These are phyloP conservation scores for Thermothelomyces thermophilus DNA, from an alignment of 2,329 filamentous ascomycete genomes.

Conservation along the genomic window DNA sequence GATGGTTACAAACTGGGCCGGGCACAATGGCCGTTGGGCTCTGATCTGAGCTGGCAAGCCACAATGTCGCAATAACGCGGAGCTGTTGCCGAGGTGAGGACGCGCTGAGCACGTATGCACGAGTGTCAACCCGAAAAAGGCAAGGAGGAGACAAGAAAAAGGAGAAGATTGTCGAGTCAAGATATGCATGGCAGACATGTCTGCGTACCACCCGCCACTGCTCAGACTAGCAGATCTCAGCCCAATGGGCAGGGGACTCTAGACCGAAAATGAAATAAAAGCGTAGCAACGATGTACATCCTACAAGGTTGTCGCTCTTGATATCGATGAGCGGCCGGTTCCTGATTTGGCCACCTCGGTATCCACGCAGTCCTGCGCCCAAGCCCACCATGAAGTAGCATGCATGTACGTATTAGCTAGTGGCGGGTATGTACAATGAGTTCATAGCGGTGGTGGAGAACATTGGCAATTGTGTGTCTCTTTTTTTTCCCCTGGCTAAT, in stretches of 20 bases:
- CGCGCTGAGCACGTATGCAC: constrained; percentile 16
- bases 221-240: constrained; percentile 1
- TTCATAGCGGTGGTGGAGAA: constrained; percentile 23
- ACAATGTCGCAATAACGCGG: constrained; percentile 17
- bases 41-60: constrained; percentile 2
- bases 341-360: constrained; percentile 18
- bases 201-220: constrained; percentile 3
- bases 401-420: background rate
- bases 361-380: constrained; percentile 7
- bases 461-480: background rate
- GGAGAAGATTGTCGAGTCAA: background rate
- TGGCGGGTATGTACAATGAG: constrained; percentile 2
- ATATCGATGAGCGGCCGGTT: constrained; percentile 12
- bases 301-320: constrained; percentile 13
- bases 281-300: constrained; percentile 4
- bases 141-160: constrained; percentile 7
- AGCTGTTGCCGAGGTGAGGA: constrained; percentile 11
- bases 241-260: constrained; percentile 13
- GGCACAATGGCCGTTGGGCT: constrained; percentile 1
- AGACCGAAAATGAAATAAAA: background rate
- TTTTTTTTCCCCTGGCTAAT: constrained; percentile 24
- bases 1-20: background rate
- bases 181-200: background rate
- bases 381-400: constrained; percentile 1
- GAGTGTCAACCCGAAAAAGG: constrained; percentile 6